phyloP scores from a whole-genome alignment of 441 rosid species.

The Erodium chrysanthum region DNA sequence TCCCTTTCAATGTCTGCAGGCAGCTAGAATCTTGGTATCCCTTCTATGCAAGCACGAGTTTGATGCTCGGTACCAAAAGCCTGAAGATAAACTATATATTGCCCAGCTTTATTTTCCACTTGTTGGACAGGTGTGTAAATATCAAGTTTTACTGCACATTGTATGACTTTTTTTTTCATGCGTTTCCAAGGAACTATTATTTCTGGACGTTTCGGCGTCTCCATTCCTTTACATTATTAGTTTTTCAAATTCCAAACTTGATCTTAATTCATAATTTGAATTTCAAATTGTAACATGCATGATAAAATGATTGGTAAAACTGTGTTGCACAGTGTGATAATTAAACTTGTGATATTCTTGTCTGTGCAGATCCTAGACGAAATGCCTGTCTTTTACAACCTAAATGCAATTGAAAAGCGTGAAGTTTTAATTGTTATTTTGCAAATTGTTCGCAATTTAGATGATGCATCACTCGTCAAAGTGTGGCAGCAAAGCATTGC shows the following conservation, averaged over 20 bases:
- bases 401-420: constrained; percentile 91
- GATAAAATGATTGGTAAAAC: neutral
- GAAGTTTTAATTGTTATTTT: constrained; percentile 82
- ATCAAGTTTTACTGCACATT: neutral
- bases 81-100: constrained; percentile 95
- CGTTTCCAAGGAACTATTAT: neutral
- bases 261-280: neutral
- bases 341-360: constrained; percentile 20
- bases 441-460: constrained; percentile 95
- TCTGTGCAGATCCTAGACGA: constrained; percentile 91
- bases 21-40: constrained; percentile 87
- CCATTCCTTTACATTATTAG: neutral
- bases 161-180: neutral
- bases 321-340: neutral
- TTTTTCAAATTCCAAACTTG: neutral
- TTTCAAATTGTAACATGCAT: neutral
- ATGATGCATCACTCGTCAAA: constrained; percentile 81
- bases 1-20: constrained; percentile 37
- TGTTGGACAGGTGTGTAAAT: constrained; percentile 67
- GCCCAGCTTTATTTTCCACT: constrained; percentile 93
- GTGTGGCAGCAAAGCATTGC: constrained; percentile 99
- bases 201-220: neutral
- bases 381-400: constrained; percentile 98
- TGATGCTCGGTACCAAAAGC: constrained; percentile 97
- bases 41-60: constrained; percentile 95